Base-by-base conservation (phyloP, 2,329 filamentous ascomycete genomes). In the Leptoxyphium fumago region DNA sequence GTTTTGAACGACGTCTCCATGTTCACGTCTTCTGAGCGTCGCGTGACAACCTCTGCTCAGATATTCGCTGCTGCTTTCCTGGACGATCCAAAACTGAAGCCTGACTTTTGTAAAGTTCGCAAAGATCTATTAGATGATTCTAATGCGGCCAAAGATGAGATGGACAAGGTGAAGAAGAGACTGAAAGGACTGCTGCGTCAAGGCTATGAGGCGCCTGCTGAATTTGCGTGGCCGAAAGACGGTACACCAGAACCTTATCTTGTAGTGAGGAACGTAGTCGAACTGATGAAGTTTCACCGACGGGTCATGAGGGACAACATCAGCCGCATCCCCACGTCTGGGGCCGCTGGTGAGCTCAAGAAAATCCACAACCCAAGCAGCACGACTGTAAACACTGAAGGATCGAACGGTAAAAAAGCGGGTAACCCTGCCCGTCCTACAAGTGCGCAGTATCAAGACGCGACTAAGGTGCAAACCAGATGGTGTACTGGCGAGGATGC, bases 81-180 rank as follows among this genome's bases (percentile, higher is more conserved):
- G 38, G 83, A 86, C 42, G 78, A 85, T 57, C 86, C 93, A 60
- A 84, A 95, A 44, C 71, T 95, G 13, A 77, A 83, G 0, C 77
- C 85, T 18, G 84, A 94, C 55, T 86, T 85, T 51, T 94, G 98
- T 50, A 82, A 79, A 29, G 81, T 96, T 45, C 80, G 91, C 43
- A 98, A 98, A 61, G 88, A 96, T 63, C 73, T 98, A 6, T 69
- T 98, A 2, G 91, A 98, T 61, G 91, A 98, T 60, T 96, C 88
- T 0, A 98, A 98, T 62, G 91, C 91, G 3, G 91, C 91, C 46
- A 98, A 98, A 62, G 91, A 98, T 61, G 87, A 94, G 58, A 98
- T 95, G 84, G 93, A 98, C 66, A 95, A 94, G 65, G 91, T 98
- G 45, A 98, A 98, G 73, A 98, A 98, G 75, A 95, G 94, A 77